phyloP scores from a whole-genome alignment of 139 green algal genomes.

The Micractinium sp. region DNA sequence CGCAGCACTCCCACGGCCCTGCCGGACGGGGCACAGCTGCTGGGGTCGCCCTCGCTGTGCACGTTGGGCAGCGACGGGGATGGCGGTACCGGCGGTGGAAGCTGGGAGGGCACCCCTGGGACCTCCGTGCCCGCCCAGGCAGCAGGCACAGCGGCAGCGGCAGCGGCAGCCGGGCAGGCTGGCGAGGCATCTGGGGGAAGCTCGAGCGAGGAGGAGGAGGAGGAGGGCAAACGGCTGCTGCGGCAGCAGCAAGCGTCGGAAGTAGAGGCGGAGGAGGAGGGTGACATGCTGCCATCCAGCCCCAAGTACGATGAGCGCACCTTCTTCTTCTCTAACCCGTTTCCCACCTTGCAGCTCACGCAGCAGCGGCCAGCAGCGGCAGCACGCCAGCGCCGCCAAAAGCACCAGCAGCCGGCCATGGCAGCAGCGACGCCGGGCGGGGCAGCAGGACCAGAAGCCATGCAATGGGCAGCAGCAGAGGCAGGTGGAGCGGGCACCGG shows the following conservation, averaged over 20 bases:
- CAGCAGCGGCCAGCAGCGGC: conserved; percentile 4
- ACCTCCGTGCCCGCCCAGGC: background rate
- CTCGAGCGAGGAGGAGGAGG: background rate
- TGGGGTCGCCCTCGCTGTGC: conserved; percentile 35
- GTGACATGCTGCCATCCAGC: conserved; percentile 73
- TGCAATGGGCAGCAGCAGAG: no score
- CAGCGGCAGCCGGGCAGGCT: background rate
- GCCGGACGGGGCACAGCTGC: conserved; percentile 40
- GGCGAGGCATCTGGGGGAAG: background rate
- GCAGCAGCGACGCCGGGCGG: background rate
- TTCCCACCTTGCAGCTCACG: conserved; percentile 27
- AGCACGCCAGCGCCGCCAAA: background rate
- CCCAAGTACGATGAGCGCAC: conserved; percentile 95
- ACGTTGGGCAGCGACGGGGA: background rate
- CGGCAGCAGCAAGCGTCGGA: background rate
- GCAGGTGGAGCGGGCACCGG: no score
- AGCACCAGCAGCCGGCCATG: background rate
- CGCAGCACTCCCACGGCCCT: background rate
- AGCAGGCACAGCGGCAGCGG: background rate
- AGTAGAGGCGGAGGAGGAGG: conserved; percentile 42
- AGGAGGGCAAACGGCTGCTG: background rate
- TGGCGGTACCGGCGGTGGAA: no score
- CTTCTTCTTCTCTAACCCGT: conserved; percentile 70
- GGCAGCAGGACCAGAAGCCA: no score
- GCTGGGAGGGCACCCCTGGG: background rate